Base-by-base conservation (phyloP, 371 early-diverging fungal species). In the Circinella umbellata region DNA sequence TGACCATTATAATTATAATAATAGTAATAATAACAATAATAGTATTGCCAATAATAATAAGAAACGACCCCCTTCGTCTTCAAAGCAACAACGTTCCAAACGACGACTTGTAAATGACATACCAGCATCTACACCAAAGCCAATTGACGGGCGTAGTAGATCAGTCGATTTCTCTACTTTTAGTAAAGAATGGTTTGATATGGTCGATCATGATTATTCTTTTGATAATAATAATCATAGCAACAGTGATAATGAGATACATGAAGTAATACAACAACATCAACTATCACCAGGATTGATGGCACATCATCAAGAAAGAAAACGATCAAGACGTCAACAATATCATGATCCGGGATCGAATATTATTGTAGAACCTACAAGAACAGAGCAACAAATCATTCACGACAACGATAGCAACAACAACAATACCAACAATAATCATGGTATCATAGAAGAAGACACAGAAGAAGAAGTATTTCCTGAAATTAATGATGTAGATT, bases 401-500 rank as follows among this genome's bases (percentile, higher is more conserved):
- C 53, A 53, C 9, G 34, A 57, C 34, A 34, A n/a, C 27, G 57
- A 27, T 9, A 11, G 14, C 57, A 34, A 13, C 57, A 57, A n/a
- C 51, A 14, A 51, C 51, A 51, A 51, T 8, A 57, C 1, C 51
- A 14, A 51, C 51, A 51, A 51, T 8, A 14, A 15, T 13, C 14
- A 51, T 15, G 0, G 15, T 15, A 17, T 51, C 8, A 15, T 51
- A 51, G 42, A 5, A 11, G 63, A 62, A 20, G 18, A 63, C 37
- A 18, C 17, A 15, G 46, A 47, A 48, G 63, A 63, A 46, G 63
- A 63, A 34, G 3, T 18, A 5, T 64, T 48, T 20, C 65, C 65
- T 14, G 65, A 64, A 15, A 64, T 64, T 6, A 49, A 39, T 20
- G 48, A 49, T 14, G 48, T 57, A 34, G 68, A 67, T 35, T 48